A percentile compares a stretch with the other conserved stretches of the same genome.
phyloP scores from a whole-genome alignment of 2,329 filamentous ascomycete species.

The Ophiosphaerella narmari region DNA sequence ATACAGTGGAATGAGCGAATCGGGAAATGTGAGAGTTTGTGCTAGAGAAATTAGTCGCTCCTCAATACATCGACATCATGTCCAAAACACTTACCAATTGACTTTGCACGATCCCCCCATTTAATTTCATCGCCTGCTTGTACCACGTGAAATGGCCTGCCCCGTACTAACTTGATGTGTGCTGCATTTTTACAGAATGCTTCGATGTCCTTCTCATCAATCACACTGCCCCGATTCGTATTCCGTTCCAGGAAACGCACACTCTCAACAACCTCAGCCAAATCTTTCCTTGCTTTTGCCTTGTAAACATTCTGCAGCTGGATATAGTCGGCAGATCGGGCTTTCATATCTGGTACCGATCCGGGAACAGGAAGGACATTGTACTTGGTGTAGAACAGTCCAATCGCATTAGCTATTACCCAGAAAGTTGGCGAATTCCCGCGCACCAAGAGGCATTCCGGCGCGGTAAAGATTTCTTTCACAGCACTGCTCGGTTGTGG shows the following conservation, averaged over 20 bases:
- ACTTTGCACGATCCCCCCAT: slow-evolving; percentile 56
- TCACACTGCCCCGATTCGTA: slow-evolving; percentile 52
- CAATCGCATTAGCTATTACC: slow-evolving; percentile 82
- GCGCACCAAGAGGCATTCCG: slow-evolving; percentile 58
- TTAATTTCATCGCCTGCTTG: slow-evolving; percentile 49
- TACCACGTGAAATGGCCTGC: slow-evolving; percentile 58
- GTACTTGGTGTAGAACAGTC: slow-evolving; percentile 75
- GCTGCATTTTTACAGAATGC: slow-evolving; percentile 94
- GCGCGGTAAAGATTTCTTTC: slow-evolving; percentile 77
- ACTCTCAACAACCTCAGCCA: slow-evolving; percentile 71
- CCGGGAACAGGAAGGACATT: slow-evolving; percentile 80
- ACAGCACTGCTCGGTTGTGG: slow-evolving; percentile 71
- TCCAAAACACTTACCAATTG: slow-evolving; percentile 53
- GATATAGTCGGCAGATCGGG: slow-evolving; percentile 87
- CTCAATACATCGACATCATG: slow-evolving; percentile 3
- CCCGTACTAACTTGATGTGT: slow-evolving; percentile 85
- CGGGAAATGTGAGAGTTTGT: slow-evolving; percentile 49
- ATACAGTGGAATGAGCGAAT: slow-evolving; percentile 54
- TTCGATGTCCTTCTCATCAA: slow-evolving; percentile 78
- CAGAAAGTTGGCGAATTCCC: slow-evolving; percentile 72
- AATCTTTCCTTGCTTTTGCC: slow-evolving; percentile 77
- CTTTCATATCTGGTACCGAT: slow-evolving; percentile 95
- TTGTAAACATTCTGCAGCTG: slow-evolving; percentile 93
- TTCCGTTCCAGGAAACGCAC: slow-evolving; percentile 62
- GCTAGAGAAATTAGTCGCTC: slow-evolving; percentile 22